These are phyloP conservation scores for Oryza nivara DNA, from an alignment of 176 grass and related monocot species.

Conservation along the genomic window DNA sequence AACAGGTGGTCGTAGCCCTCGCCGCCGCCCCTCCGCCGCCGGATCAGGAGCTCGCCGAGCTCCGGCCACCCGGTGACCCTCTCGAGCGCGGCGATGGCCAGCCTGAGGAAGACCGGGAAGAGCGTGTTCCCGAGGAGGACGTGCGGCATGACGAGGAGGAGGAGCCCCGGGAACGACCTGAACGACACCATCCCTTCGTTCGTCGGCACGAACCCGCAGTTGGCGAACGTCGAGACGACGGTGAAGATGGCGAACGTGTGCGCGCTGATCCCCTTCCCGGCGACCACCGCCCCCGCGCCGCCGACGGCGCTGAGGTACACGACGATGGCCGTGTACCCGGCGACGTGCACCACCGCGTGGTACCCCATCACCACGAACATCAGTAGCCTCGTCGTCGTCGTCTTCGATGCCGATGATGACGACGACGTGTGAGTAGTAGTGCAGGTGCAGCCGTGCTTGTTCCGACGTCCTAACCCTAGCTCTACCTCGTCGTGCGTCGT, in stretches of 20 bases:
- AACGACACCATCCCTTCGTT: slow-evolving; percentile 82
- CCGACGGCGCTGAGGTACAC: slow-evolving; percentile 50
- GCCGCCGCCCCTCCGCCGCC: not conserved
- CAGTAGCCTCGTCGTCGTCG: slow-evolving; percentile 24
- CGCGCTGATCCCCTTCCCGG: slow-evolving; percentile 50
- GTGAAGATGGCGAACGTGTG: slow-evolving; percentile 71
- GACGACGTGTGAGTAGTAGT: not conserved
- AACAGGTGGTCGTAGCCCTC: slow-evolving; percentile 59
- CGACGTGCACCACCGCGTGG: slow-evolving; percentile 43
- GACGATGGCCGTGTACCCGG: slow-evolving; percentile 52
- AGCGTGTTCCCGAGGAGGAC: slow-evolving; percentile 74
- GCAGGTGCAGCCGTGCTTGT: not conserved
- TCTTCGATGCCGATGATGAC: not conserved
- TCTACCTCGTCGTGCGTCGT: slow-evolving; percentile 34
- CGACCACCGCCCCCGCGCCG: slow-evolving; percentile 42
- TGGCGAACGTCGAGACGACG: slow-evolving; percentile 68
- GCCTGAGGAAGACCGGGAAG: slow-evolving; percentile 62
- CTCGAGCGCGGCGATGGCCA: slow-evolving; percentile 38
- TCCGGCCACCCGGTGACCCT: slow-evolving; percentile 44
- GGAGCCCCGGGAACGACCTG: slow-evolving; percentile 58
- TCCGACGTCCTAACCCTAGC: slow-evolving; percentile 9
- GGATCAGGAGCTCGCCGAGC: slow-evolving; percentile 31
- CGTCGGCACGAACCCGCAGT: slow-evolving; percentile 74
- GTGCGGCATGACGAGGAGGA: slow-evolving; percentile 58
- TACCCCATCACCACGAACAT: slow-evolving; percentile 57